These are phyloP conservation scores for Gnomoniopsis sp. DNA, from an alignment of 2,329 filamentous ascomycete genomes.

Conservation along the genomic window DNA sequence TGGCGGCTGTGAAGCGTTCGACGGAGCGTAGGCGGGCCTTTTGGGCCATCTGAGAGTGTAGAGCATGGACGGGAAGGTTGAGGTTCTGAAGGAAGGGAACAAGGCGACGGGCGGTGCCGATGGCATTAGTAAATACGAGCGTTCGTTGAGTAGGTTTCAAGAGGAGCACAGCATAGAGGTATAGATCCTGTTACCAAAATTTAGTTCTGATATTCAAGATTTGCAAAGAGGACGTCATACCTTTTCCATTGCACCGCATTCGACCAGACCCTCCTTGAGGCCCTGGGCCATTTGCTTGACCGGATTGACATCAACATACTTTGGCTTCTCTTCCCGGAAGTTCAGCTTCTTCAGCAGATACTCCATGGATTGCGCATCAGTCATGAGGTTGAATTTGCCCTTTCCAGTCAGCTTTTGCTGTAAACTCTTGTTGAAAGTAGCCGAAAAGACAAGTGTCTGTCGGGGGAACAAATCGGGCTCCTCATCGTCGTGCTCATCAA, in stretches of 20 bases:
- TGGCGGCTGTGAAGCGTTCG: constrained; percentile 75
- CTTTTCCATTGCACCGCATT: constrained; percentile 93
- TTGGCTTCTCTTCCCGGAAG: constrained; percentile 79
- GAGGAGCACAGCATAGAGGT: constrained; percentile 82
- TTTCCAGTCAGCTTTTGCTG: constrained; percentile 89
- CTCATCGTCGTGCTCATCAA: constrained; percentile 50
- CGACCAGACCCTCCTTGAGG: constrained; percentile 84
- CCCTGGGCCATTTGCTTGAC: constrained; percentile 81
- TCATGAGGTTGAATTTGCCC: constrained; percentile 62
- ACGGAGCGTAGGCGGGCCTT: constrained; percentile 92
- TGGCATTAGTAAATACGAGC: constrained; percentile 93
- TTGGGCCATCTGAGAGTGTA: constrained; percentile 94
- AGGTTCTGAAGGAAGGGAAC: constrained; percentile 82
- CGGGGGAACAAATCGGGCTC: constrained; percentile 48
- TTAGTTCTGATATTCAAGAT: constrained; percentile 23
- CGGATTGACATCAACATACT: constrained; percentile 90
- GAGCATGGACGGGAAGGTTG: constrained; percentile 67
- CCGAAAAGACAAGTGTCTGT: constrained; percentile 94
- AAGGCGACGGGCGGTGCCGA: constrained; percentile 83
- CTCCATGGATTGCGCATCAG: constrained; percentile 80
- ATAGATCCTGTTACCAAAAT: constrained; percentile 64
- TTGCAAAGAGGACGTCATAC: constrained; percentile 34
- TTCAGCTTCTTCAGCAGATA: constrained; percentile 88
- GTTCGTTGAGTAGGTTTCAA: constrained; percentile 78
- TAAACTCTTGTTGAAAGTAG: constrained; percentile 87